Conservation (phyloP, 306 rosid species). For the Acmispon strigosus region DNA sequence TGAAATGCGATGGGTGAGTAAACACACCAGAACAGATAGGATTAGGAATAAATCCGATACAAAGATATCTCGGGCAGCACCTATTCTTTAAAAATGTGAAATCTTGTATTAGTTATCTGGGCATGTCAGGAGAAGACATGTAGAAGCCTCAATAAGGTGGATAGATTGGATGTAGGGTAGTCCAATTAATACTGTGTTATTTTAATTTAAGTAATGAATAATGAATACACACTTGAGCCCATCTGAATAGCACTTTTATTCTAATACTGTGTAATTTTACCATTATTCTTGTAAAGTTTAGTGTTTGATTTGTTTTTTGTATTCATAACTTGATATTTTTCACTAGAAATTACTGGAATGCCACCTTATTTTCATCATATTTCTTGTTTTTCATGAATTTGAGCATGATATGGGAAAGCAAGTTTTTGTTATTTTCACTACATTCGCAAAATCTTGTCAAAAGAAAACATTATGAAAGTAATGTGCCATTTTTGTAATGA, state of each 20-base stretch:
- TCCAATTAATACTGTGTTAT: too few relatives aligned
- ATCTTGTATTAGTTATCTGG: too few relatives aligned
- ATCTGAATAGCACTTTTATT: neutral
- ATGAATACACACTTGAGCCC: neutral
- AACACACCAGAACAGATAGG: neutral
- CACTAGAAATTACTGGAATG: too few relatives aligned
- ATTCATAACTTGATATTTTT: neutral
- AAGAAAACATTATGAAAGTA: neutral
- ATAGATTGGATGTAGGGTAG: too few relatives aligned
- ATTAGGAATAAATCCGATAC: neutral
- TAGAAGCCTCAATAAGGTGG: too few relatives aligned
- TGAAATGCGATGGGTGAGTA: neutral
- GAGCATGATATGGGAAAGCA: neutral
- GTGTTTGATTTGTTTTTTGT: neutral
- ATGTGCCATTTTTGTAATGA: neutral
- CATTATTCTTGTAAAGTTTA: neutral
- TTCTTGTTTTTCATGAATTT: neutral
- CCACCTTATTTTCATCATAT: neutral
- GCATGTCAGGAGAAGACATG: too few relatives aligned
- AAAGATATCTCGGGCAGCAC: too few relatives aligned
- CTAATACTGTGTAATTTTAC: neutral
- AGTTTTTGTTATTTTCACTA: neutral
- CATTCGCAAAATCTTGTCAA: neutral
- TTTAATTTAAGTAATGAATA: too few relatives aligned
- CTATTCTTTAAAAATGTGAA: too few relatives aligned